Evolutionary conservation across 78 protist species (phyloP).

Genomic region (Trichosphaerium sp.): DNA sequence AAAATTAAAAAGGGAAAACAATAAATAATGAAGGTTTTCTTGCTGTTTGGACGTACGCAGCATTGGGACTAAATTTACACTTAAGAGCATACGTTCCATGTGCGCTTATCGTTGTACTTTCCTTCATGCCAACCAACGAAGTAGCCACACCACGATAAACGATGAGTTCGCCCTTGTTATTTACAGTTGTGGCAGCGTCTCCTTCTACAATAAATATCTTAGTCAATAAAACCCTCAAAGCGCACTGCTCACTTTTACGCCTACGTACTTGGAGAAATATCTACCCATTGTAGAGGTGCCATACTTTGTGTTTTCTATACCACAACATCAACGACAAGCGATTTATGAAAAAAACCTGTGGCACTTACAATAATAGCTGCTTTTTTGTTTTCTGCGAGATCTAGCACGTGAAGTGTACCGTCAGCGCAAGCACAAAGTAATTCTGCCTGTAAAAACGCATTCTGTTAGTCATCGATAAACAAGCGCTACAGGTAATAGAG

Average conservation of each 20-base stretch:
- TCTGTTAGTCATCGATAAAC: not conserved
- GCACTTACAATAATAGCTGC: conserved; percentile 16
- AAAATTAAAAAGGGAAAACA: not conserved
- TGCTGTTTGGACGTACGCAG: conserved; percentile 37
- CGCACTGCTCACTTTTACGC: too few species aligned
- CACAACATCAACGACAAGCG: conserved; percentile 27
- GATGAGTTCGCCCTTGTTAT: too few species aligned
- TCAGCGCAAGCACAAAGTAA: conserved; percentile 39
- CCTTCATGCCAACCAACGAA: not conserved
- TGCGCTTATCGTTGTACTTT: conserved; percentile 33
- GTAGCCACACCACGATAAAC: not conserved
- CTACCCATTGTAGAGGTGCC: too few species aligned
- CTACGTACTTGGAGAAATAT: too few species aligned
- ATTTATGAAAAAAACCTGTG: not conserved
- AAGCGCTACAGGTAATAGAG: not conserved
- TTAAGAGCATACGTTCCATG: conserved; percentile 69
- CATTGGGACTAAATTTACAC: conserved; percentile 65
- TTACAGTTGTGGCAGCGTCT: not conserved
- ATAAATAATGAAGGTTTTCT: not conserved
- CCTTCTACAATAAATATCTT: not conserved
- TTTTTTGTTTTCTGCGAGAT: too few species aligned
- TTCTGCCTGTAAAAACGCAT: conserved; percentile 26
- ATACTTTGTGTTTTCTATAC: conserved; percentile 45
- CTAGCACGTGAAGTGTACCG: conserved; percentile 73
- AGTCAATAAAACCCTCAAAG: conserved; percentile 32